Evolutionary conservation across 352 stramenopile genomes (phyloP), one percentile per base, ranked within the genome.

Genomic region (Globisporangium recalcitrans): DNA sequence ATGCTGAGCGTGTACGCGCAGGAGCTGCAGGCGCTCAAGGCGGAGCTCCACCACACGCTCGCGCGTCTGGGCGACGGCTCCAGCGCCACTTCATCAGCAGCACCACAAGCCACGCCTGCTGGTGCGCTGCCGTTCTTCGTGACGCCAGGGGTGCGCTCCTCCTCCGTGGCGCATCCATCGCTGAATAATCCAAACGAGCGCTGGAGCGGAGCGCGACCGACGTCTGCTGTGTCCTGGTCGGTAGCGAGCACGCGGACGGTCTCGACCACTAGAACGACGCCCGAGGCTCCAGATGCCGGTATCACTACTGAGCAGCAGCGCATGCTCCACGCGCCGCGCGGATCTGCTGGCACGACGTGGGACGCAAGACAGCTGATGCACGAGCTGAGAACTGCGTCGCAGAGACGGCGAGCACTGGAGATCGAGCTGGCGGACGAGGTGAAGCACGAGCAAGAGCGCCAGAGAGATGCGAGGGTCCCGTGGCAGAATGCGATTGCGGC

Each of bases 21-120:
- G 29, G 80, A 90, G 66, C 69, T 90, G 53, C 73, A 78, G 14
- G 78, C 70, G 65, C 80, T 90, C 58, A 87, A 84, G 66, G 31
- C 62, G n/a, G 76, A 88, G 66, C 68, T 90, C 36, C 78, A 82
- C 47, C 67, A 61, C 66, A 75, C 80, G 31, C 60, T 90, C 29
- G 68, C 69, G 38, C 70, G 73, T 9, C 53, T 87, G 19, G 60
- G 68, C 21, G 47, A 71, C n/a, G 66, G 60, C 10, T 27, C 10
- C 22, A 42, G 22, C 21, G 14, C 32, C 4, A 34, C 11, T n/a
- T 27, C 56, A 48, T 52, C 63, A 14, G 27, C 59, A 24, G 44
- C 29, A 22, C 8, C 19, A 1, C 38, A 44, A 21, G 16, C 13
- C 4, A 8, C 13, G 54, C 29, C 24, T 52, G 22, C 22, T 29